Evolutionary conservation across 2,329 filamentous ascomycete genomes (phyloP).

Genomic region (Grosmannia serpens): DNA sequence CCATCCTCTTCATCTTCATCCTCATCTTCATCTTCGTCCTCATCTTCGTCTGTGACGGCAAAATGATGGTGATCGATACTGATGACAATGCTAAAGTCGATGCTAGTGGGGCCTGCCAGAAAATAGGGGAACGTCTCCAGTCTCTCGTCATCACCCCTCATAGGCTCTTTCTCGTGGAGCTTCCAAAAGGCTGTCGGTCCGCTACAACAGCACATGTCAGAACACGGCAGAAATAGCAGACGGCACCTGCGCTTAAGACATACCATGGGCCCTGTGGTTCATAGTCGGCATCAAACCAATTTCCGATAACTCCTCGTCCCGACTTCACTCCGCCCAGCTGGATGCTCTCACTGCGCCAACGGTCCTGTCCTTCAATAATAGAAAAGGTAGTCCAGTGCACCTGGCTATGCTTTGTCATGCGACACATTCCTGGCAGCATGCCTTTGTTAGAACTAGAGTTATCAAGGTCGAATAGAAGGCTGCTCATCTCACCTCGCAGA

Average conservation of each 20-base stretch:
- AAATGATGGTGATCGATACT: conserved; percentile 5
- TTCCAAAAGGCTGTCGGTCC: conserved; percentile 1
- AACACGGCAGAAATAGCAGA: not conserved
- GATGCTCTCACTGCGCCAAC: conserved; percentile 67
- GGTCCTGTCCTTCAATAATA: conserved; percentile 50
- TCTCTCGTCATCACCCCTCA: not conserved
- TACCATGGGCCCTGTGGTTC: conserved; percentile 49
- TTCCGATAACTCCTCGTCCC: conserved; percentile 57
- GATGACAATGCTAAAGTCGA: conserved; percentile 5
- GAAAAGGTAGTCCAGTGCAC: conserved; percentile 64
- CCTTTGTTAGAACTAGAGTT: not conserved
- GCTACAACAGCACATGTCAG: not conserved
- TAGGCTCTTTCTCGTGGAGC: conserved; percentile 21
- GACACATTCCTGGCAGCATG: conserved; percentile 39
- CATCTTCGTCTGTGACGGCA: not conserved
- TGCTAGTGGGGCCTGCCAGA: conserved; percentile 1
- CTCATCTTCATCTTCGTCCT: not conserved
- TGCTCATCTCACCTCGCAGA: conserved; percentile 40
- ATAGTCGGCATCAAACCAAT: conserved; percentile 70
- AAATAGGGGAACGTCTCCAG: conserved; percentile 1
- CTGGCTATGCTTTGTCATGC: conserved; percentile 57
- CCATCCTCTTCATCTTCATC: conserved; percentile 3
- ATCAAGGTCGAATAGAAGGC: not conserved
- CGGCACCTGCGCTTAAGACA: not conserved
- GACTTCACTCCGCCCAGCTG: conserved; percentile 59